Base-by-base conservation (phyloP, 306 rosid genomes). In the Argentina anserina region DNA sequence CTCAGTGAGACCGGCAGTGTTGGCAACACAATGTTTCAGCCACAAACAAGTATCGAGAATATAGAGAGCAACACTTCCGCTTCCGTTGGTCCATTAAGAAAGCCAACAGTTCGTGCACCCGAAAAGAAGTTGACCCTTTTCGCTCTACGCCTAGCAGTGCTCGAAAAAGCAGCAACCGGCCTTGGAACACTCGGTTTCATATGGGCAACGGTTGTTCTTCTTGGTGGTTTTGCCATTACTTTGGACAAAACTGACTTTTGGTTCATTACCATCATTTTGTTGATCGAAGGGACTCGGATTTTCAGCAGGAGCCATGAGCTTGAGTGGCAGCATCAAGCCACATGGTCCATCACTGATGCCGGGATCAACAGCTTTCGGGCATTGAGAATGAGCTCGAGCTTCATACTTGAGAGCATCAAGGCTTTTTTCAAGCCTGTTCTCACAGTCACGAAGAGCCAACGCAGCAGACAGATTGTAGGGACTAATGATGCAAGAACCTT, bases 321-420 rank as follows among this genome's bases (percentile, higher is more conserved):
- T 49, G 97, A 95, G 71, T 95, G 99, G 97, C 99, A 95, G 63
- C 99, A 91, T 76, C 97, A 91, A 78, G 87, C 97, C 29, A 95
- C 97, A 33, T 90, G 97, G 97, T 87, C 99, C 31, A 62, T 91
- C 14, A 55, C 92, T 25, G 96, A 82, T 33, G 89, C 78, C 4
- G 96, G 97, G 41, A 78, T 89, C 71, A 85, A 79, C 37, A 88
- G 97, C 60, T 90, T 86, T 60, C 69, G 87, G 2, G 84, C 79
- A 12, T 50, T 93, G 79, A 86, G 77, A 43, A 65, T 89, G 9
- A 75, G 81, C 53, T 90, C 95, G 9, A 84, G 73, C 60, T 77
- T 60, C 49, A 15, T 89, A 56, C 15, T 87, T 64, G 66, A 68
- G 46, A 82, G 40, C 6, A 26, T 89, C 2, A 86, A 81, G 78